Percentiles rank a stretch among this genome's conserved stretches.
Conservation (phyloP, 2,329 filamentous ascomycete species). For the Alternaria brassicicola region DNA sequence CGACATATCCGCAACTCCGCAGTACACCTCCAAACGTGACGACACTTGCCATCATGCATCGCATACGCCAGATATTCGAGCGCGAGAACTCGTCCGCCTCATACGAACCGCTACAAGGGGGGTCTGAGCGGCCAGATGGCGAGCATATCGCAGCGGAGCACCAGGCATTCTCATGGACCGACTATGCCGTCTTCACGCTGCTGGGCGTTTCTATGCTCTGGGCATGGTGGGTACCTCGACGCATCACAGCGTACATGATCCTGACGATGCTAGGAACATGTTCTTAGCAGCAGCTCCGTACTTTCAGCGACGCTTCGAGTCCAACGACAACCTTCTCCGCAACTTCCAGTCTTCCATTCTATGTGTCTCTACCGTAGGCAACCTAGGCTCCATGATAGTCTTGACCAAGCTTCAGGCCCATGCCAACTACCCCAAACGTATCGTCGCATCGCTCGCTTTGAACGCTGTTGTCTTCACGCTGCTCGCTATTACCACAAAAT, state of each 20-base stretch:
- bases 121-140: conserved; percentile 43
- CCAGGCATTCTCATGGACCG: conserved; percentile 76
- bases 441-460: conserved; percentile 75
- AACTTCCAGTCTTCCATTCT: conserved; percentile 92
- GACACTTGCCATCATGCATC: conserved; percentile 39
- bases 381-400: conserved; percentile 75
- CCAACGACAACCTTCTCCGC: conserved; percentile 71
- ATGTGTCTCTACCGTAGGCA: conserved; percentile 83
- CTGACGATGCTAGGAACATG: conserved; percentile 77
- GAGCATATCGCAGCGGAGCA: conserved; percentile 38
- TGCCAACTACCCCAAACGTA: conserved; percentile 87
- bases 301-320: conserved; percentile 81
- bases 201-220: conserved; percentile 94
- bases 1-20: conserved; percentile 2
- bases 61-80: conserved; percentile 41
- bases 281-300: conserved; percentile 94
- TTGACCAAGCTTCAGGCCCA: conserved; percentile 80
- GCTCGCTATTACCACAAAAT: conserved; percentile 77
- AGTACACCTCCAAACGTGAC: conserved; percentile 9
- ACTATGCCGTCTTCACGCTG: conserved; percentile 84
- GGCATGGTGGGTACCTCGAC: conserved; percentile 73
- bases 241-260: not conserved
- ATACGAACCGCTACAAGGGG: conserved; percentile 50
- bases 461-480: conserved; percentile 79
- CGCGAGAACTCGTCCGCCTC: conserved; percentile 32